Base-by-base conservation (phyloP, 768 basidiomycete genomes). In the Thelephora ganbajun region DNA sequence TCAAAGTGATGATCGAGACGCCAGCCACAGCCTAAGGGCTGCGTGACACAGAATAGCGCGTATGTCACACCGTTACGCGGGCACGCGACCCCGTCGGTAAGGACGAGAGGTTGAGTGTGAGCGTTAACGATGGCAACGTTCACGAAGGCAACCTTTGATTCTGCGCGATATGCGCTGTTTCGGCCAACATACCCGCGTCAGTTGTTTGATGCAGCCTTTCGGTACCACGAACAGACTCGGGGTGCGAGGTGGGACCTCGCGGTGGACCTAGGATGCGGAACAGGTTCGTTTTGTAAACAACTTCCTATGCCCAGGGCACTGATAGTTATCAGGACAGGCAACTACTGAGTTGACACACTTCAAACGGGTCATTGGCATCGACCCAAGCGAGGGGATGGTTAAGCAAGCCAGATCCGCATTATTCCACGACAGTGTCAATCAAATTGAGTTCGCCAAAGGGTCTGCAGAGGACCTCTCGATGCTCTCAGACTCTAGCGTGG, bases 191-290 rank as follows among this genome's bases (percentile, higher is more conserved):
- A 89, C 56, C 85, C 88, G 2, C 60, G 64, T 3, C 64, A 71
- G 20, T 67, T 89, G 7, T 87, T 75, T 59, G 73, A 83, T 20
- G 64, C 72, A 36, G 64, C 89, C 37, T 77, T 77, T 54, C 58
- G 66, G 3, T 83, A 77, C 56, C 86, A 89, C 55, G 59, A 55
- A 5, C 50, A 53, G 11, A 57, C 56, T 1, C 51, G 43, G 51
- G 60, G 54, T 14, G 61, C 62, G 2, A 53, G 57, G 46, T 83
- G 76, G 72, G 68, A 75, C 12, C 66, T 63, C 14, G 84, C 82
- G 0, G 68, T 87, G 0, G 88, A 92, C 54, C 59, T 89, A 2
- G 87, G 89, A 3, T 90, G 88, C 62, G 87, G 89, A 22, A 85
- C 88, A n/a, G 83, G 87, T 83, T 49, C 11, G 66, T 57, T 30